Base-by-base conservation (phyloP, 805 yeast species). In the Ogataea chonburiensis region DNA sequence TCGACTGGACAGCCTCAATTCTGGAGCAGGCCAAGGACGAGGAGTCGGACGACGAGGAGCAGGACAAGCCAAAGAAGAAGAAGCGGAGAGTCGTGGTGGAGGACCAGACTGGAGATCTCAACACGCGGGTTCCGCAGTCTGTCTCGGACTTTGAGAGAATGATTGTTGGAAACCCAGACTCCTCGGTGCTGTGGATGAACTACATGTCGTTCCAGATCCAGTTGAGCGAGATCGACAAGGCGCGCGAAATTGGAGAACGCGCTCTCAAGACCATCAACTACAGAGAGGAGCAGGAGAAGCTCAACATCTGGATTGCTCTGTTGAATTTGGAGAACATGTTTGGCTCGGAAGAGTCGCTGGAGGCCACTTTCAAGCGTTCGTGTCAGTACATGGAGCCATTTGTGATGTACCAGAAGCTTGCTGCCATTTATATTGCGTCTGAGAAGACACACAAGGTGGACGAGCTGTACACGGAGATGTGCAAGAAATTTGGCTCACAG, bases 131-230 rank as follows among this genome's bases (percentile, higher is more conserved):
- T 11, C 98, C 98, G 24, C 94, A 91, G 63, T 87, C 97, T 40
- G 84, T 79, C 27, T 67, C 79, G 30, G 99, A 93, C 61, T 93
- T 88, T 53, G 99, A 93, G 65, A 79, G 98, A 55, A 66, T 93
- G 47, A 72, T 93, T 37, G 75, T 93, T 42, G 94, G 97, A 58
- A 84, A 84, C 57, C 97, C 98, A 31, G 83, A 86, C 67, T 86
- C 96, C 3, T 91, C 98, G 1, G 75, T 89, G 22, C 64, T 87
- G 39, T 93, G 98, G 98, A 91, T 93, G 86, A 86, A 89, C 64
- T 93, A 85, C 65, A 93, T 93, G 96, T 89, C 98, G 4, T 93
- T 91, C 82, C 96, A 89, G 63, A 71, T 93, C 46, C 96, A 89
- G 62, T 70, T 91, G 45, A 85, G 96, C 67, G 98, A 93, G 62